A percentile compares a stretch with the other conserved stretches of the same genome.
These are phyloP conservation scores for Marvania coccoides DNA, from an alignment of 139 green algal genomes.

Conservation along the genomic window DNA sequence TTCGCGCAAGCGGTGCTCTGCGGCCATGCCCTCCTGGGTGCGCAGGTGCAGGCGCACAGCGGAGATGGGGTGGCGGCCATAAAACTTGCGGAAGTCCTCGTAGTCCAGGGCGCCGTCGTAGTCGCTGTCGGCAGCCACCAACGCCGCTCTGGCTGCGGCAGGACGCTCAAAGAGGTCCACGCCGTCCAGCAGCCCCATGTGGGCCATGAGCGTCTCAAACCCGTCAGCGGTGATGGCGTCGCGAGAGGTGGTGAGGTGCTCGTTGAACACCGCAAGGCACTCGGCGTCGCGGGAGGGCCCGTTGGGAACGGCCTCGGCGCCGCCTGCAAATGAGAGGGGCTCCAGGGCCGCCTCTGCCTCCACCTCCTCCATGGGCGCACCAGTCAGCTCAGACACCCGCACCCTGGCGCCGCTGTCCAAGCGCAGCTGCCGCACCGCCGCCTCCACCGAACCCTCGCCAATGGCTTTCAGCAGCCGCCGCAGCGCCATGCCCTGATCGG, in stretches of 20 bases:
- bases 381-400: not conserved
- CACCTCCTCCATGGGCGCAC: not conserved
- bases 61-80: not conserved
- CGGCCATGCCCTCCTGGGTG: not conserved
- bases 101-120: not conserved
- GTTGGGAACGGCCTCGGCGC: not conserved
- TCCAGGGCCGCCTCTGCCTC: not conserved
- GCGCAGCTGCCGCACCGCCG: not conserved
- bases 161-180: not conserved
- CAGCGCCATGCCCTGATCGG: not conserved
- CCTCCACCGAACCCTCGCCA: not conserved
- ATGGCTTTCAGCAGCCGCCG: not conserved
- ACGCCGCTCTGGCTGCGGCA: not conserved
- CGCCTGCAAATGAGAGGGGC: not conserved
- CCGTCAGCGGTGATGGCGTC: not conserved
- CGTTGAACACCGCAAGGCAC: not conserved
- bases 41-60: not conserved
- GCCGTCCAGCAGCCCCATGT: not conserved
- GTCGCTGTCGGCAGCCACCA: not conserved
- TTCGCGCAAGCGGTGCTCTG: not conserved
- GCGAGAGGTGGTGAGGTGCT: not conserved
- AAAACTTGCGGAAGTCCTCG: conserved; percentile 2
- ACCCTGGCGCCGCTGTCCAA: not conserved
- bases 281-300: not conserved
- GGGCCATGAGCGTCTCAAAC: not conserved